Evolutionary conservation across 169 alveolate species (phyloP).

Genomic region (Cryptosporidium andersoni): DNA sequence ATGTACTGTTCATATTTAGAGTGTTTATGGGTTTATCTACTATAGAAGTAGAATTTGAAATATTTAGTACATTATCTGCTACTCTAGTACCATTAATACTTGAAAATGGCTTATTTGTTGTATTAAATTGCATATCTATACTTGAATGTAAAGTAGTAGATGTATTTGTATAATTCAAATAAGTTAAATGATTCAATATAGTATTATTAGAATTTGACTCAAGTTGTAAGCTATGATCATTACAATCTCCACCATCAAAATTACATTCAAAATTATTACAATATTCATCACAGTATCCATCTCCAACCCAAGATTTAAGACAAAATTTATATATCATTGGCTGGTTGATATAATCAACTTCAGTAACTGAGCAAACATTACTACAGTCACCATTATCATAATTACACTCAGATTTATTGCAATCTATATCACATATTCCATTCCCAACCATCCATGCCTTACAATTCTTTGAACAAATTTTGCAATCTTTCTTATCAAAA

Average conservation of each 20-base stretch:
- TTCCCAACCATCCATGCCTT: conserved; percentile 80
- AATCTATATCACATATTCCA: conserved; percentile 75
- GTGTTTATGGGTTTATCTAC: too few relatives aligned
- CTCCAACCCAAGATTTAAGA: conserved; percentile 77
- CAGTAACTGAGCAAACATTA: conserved; percentile 74
- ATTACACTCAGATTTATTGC: conserved; percentile 74
- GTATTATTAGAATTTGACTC: too few relatives aligned
- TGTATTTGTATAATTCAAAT: too few relatives aligned
- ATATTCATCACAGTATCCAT: conserved; percentile 77
- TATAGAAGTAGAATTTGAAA: too few relatives aligned
- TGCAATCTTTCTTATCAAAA: conserved; percentile 78
- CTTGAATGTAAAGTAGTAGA: too few relatives aligned
- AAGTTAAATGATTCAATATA: too few relatives aligned
- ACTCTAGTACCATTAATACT: too few relatives aligned
- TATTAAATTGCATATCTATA: too few relatives aligned
- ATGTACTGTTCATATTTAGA: too few relatives aligned
- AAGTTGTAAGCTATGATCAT: neutral
- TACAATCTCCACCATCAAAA: conserved; percentile 71
- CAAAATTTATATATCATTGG: conserved; percentile 76
- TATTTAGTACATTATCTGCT: too few relatives aligned
- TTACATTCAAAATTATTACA: conserved; percentile 72
- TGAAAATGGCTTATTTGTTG: too few relatives aligned
- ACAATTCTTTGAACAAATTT: conserved; percentile 72
- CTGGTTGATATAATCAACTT: conserved; percentile 73
- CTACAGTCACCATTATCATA: conserved; percentile 77